Conservation (phyloP, 441 rosid genomes). For the Gossypium schwendimanii region DNA sequence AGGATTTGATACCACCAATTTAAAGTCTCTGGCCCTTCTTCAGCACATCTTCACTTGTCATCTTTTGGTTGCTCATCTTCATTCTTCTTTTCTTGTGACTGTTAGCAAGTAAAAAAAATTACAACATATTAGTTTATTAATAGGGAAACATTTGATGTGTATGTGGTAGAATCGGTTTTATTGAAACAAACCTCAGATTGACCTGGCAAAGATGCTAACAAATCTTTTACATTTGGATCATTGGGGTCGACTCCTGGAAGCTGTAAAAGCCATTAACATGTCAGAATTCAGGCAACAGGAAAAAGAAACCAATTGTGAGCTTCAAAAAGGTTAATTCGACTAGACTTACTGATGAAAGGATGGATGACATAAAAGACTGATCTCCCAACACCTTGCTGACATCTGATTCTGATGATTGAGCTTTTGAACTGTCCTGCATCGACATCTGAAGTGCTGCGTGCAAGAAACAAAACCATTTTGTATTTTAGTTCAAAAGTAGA, state of each 20-base stretch:
- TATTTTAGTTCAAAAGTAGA: not conserved
- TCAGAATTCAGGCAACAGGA: not conserved
- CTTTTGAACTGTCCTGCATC: constrained; percentile 31
- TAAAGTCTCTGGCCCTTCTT: not conserved
- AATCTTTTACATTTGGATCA: constrained; percentile 45
- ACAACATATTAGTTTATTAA: not conserved
- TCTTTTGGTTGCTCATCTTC: constrained; percentile 36
- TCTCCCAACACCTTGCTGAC: constrained; percentile 36
- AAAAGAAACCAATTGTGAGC: not conserved
- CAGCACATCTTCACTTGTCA: constrained; percentile 32
- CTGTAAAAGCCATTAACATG: constrained; percentile 17
- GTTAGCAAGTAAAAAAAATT: not conserved
- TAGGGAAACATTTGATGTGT: not conserved
- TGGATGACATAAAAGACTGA: constrained; percentile 53
- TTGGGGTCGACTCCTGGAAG: constrained; percentile 62
- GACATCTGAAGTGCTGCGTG: constrained; percentile 51
- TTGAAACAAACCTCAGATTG: constrained; percentile 39
- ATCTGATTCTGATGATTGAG: constrained; percentile 19
- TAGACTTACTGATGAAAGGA: constrained; percentile 45
- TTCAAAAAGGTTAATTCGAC: not conserved
- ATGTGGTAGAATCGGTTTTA: not conserved
- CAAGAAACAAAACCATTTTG: not conserved
- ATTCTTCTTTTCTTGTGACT: constrained; percentile 36
- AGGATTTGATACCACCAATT: not conserved
- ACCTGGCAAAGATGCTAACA: constrained; percentile 45